Conservation (phyloP, 2,329 filamentous ascomycete species). For the Colletotrichum sp. region DNA sequence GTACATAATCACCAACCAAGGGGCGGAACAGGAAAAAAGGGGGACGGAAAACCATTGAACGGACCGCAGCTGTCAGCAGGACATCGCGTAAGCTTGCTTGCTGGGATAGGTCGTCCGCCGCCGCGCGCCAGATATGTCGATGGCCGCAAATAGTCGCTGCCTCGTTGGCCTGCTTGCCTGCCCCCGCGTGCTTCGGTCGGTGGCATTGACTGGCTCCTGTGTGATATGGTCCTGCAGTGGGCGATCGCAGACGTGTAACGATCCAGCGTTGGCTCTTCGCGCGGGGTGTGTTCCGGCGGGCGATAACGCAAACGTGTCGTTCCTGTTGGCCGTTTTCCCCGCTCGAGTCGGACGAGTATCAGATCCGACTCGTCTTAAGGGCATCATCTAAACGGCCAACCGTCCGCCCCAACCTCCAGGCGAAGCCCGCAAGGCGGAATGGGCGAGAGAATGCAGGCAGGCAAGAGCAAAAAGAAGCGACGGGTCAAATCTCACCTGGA, state of each 20-base stretch:
- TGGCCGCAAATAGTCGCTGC: neutral
- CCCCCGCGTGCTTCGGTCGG: neutral
- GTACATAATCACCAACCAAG: neutral
- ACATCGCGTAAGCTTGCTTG: neutral
- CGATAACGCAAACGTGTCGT: neutral
- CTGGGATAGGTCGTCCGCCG: neutral
- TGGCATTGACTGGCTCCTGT: neutral
- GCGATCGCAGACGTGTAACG: conserved; percentile 1
- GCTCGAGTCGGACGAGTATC: neutral
- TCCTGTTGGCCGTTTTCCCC: neutral
- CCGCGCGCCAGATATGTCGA: neutral
- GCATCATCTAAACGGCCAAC: neutral
- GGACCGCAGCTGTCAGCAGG: neutral
- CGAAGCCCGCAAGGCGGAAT: neutral
- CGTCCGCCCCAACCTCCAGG: neutral
- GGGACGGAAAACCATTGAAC: neutral
- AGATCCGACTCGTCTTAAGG: conserved; percentile 9
- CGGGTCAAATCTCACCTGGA: conserved; percentile 16
- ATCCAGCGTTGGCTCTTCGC: neutral
- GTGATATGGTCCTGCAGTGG: neutral
- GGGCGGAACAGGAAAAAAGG: neutral
- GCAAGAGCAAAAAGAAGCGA: neutral
- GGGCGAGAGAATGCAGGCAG: neutral
- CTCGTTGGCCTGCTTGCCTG: neutral
- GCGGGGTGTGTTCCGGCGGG: neutral